Conservation (phyloP, 2,329 filamentous ascomycete genomes). For the Aspergillus tubingensis region DNA sequence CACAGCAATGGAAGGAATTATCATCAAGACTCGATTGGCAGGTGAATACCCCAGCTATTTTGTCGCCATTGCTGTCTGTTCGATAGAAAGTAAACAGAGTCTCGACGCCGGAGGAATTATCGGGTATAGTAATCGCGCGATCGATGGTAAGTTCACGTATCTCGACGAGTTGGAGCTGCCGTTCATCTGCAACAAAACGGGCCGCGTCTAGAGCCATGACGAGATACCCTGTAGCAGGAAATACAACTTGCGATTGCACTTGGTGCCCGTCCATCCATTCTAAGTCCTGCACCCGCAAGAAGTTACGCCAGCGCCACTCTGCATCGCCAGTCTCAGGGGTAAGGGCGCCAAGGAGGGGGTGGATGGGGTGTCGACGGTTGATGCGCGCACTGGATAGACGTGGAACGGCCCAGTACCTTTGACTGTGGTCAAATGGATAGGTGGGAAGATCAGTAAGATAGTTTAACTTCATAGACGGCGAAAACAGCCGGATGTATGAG, state of each 20-base stretch:
- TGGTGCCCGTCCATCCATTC: conserved; percentile 52
- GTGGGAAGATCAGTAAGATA: conserved; percentile 14
- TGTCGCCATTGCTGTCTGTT: neutral
- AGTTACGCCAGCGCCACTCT: conserved; percentile 45
- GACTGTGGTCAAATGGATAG: conserved; percentile 17
- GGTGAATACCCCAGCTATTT: neutral
- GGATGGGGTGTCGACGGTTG: neutral
- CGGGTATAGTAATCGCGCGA: conserved; percentile 4
- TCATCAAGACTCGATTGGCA: conserved; percentile 1
- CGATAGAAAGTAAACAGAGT: conserved; percentile 2
- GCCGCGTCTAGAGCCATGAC: conserved; percentile 24
- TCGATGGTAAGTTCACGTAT: conserved; percentile 2
- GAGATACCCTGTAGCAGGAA: conserved; percentile 20
- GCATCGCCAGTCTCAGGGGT: conserved; percentile 6
- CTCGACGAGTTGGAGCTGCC: conserved; percentile 3
- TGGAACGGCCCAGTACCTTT: conserved; percentile 10
- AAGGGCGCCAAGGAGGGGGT: conserved; percentile 10
- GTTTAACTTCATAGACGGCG: neutral
- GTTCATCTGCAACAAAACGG: neutral
- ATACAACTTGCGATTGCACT: conserved; percentile 25
- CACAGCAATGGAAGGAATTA: neutral
- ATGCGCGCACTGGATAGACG: neutral
- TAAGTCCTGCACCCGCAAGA: conserved; percentile 42
- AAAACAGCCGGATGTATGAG: neutral
- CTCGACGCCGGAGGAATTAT: conserved; percentile 4